These are phyloP conservation scores for Quercus rubra DNA, from an alignment of 306 rosid species.

Conservation along the genomic window DNA sequence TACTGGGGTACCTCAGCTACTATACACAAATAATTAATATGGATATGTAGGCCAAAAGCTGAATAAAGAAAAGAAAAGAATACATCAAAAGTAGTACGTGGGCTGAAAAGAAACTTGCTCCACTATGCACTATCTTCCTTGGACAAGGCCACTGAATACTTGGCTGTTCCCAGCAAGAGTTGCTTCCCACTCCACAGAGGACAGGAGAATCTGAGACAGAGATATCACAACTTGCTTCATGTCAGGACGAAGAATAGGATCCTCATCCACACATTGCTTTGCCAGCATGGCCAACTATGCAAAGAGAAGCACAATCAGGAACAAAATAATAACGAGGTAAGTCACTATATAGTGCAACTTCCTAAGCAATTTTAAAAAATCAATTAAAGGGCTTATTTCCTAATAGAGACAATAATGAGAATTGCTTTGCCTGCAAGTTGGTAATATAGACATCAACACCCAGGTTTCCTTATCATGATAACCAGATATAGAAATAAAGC, in stretches of 20 bases:
- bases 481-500: not conserved
- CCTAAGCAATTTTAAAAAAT: not conserved
- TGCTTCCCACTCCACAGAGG: constrained; percentile 98
- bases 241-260: constrained; percentile 86
- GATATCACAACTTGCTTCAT: constrained; percentile 88
- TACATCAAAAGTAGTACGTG: not conserved
- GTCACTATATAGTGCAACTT: not conserved
- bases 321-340: not conserved
- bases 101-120: constrained; percentile 15
- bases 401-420: not conserved
- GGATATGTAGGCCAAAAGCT: not conserved
- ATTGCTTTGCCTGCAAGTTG: not conserved
- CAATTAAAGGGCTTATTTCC: not conserved
- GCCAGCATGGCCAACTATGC: constrained; percentile 78
- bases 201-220: constrained; percentile 81
- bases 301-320: constrained; percentile 6
- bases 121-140: constrained; percentile 66
- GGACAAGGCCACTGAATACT: constrained; percentile 97
- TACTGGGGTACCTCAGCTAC: not conserved
- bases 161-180: constrained; percentile 99
- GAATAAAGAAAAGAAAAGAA: not conserved
- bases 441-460: not conserved
- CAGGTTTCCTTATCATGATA: not conserved
- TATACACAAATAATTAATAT: constrained; percentile 19
- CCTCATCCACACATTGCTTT: constrained; percentile 93